Base-by-base conservation (phyloP, 2,329 filamentous ascomycete species). In the Phyllosticta ampelicida region DNA sequence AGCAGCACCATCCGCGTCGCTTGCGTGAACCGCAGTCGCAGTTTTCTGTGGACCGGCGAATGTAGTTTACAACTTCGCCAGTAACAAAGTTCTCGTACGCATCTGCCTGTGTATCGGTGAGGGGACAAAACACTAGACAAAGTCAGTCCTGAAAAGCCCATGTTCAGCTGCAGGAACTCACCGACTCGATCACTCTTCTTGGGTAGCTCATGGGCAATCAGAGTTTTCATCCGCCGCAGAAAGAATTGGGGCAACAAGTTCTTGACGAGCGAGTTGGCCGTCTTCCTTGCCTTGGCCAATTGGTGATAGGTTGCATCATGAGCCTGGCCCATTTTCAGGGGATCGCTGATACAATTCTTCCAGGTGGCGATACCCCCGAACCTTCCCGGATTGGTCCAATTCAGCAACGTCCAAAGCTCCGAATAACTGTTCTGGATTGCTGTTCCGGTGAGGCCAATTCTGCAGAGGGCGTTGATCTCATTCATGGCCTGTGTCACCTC, bases 401-500 rank as follows among this genome's bases (percentile, higher is more conserved):
- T 95, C 2, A 99, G 77, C 0, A 99, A 77, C 0, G 90, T 95
- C 92, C 92, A 99, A 0, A 99, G 79, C 70, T 99, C 94, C 68
- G 96, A 90, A 69, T 99, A 99, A 63, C 89, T 94, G 71, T 99
- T 99, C 69, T 99, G 94, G 51, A 99, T 96, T 0, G 92, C 92
- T 0, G 94, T 99, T 1, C 94, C 94, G 0, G 91, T 97, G 9
- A 99, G 78, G 0, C 94, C 94, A 61, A 99, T 91, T 30, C 94
- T 83, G 67, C 94, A 97, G 2, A 97, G 80, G 0, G 91, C 85
- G 65, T 99, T 99, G 64, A 97, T 78, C 61, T 91, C 83, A 65
- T 90, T 88, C 86, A 99, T 92, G 0, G 90, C 86, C 66, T 87
- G 83, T 0, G 92, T 94, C 8, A 86, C 87, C 61, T 86, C 87